Base-by-base conservation (phyloP, 495 filamentous ascomycete genomes). In the Xanthoparmelia taractica region DNA sequence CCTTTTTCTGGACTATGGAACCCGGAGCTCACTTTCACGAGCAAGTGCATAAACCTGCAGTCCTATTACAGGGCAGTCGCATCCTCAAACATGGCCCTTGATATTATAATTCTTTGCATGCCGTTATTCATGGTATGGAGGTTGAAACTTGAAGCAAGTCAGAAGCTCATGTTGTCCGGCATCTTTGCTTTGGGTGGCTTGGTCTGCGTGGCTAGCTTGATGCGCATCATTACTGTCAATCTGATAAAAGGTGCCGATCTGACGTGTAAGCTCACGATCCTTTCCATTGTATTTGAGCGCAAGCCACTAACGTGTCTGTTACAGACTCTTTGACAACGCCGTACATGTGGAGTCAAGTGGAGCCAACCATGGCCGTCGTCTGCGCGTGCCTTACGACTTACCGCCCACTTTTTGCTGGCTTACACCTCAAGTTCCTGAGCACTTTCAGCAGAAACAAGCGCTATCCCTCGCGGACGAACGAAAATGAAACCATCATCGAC, bases 61-160 rank as follows among this genome's bases (percentile, higher is more conserved):
- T 68, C 52, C 8, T 76, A 75, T 8, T 80, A 77, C 63, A 69
- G 76, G 38, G 75, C 74, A 3, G 75, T 76, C 6, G 73, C 75
- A 13, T 73, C 77, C 18, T 75, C 76, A 23, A 79, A 77, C 36
- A 74, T 83, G 36, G 62, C 73, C 2, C 77, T 75, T 29, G 78
- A 82, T 59, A 60, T 81, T 29, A 66, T 73, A 23, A 81, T 83
- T 17, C 67, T 82, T 6, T 62, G 69, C 15, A 70, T 82, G 38
- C 79, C 80, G 4, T 58, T 73, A 33, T 64, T 59, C 0, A 52
- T 70, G 27, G 57, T 73, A 6, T 58, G 52, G 25, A 56, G 31
- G 25, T 47, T 74, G 37, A 62, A 65, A 7, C 52, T 73, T 13
- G 62, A 60, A 4, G n/a, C 36, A 29, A 57, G 59, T n/a, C 66